Conservation (phyloP, 805 yeast genomes). For the Isabelozyma gotoi region DNA sequence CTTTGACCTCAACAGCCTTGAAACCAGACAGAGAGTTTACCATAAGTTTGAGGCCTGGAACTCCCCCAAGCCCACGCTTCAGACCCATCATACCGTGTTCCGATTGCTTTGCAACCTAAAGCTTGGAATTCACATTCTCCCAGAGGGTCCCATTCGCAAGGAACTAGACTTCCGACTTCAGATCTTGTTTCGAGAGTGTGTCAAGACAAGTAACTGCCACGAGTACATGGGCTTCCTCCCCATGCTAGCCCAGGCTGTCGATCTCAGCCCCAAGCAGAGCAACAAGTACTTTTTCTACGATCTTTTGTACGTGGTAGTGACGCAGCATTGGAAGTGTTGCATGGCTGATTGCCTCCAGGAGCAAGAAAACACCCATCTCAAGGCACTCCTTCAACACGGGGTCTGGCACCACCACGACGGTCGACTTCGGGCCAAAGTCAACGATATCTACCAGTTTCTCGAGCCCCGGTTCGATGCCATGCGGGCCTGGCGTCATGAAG, state of each 20-base stretch:
- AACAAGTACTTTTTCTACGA: constrained; percentile 26
- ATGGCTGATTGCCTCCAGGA: constrained; percentile 29
- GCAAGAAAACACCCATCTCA: constrained; percentile 17
- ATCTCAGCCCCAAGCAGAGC: constrained; percentile 13
- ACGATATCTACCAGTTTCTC: constrained; percentile 19
- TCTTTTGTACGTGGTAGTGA: constrained; percentile 17
- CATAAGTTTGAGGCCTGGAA: constrained; percentile 32
- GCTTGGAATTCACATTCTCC: constrained; percentile 18
- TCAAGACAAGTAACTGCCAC: constrained; percentile 18
- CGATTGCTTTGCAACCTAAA: constrained; percentile 34
- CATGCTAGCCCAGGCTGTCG: constrained; percentile 34
- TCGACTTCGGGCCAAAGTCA: constrained; percentile 18
- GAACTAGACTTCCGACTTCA: constrained; percentile 14
- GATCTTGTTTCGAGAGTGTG: constrained; percentile 14
- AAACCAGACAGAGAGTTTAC: constrained; percentile 5
- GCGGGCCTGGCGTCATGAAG: constrained; percentile 11
- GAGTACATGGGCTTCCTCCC: constrained; percentile 33
- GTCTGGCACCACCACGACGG: constrained; percentile 25
- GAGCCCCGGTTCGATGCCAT: constrained; percentile 6
- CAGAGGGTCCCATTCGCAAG: neutral
- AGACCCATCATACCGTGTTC: constrained; percentile 26
- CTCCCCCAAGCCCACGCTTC: constrained; percentile 26
- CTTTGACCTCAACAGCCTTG: constrained; percentile 11
- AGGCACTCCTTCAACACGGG: constrained; percentile 33
- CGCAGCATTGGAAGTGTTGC: constrained; percentile 32